Percentiles rank a stretch among this genome's conserved stretches.
phyloP scores from a whole-genome alignment of 2,329 filamentous ascomycete species.

The Pseudopyrenochaeta lycopersici region DNA sequence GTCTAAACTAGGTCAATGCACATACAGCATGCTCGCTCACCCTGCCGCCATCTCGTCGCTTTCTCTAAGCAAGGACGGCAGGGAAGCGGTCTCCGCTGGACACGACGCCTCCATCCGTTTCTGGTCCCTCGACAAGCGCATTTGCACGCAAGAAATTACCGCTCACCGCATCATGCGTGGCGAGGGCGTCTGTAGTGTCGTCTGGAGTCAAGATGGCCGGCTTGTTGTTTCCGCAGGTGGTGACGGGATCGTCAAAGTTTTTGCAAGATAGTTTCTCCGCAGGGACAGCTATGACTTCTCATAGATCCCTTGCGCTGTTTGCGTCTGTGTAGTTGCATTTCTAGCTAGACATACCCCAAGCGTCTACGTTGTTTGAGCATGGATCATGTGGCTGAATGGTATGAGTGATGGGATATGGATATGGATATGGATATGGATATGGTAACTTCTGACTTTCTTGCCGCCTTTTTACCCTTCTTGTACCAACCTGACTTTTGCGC shows the following conservation, averaged over 20 bases:
- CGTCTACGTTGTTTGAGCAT: conserved; percentile 8
- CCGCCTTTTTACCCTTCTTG: conserved; percentile 17
- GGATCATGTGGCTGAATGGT: conserved; percentile 3
- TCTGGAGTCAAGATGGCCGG: conserved; percentile 94
- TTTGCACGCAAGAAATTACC: conserved; percentile 94
- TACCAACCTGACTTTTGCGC: conserved; percentile 8
- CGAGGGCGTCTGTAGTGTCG: conserved; percentile 91
- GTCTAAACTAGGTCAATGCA: conserved; percentile 82
- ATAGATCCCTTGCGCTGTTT: conserved; percentile 10
- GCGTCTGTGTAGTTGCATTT: conserved; percentile 25
- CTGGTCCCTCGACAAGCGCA: conserved; percentile 95
- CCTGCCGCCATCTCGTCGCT: conserved; percentile 91
- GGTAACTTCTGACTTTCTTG: conserved; percentile 18
- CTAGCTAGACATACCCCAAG: conserved; percentile 28
- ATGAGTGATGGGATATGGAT: conserved; percentile 25
- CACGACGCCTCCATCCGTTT: conserved; percentile 96
- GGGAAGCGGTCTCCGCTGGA: conserved; percentile 92
- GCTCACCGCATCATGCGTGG: conserved; percentile 93
- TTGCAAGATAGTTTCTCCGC: conserved; percentile 51
- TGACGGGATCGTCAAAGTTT: conserved; percentile 96
- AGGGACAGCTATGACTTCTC: conserved; percentile 13
- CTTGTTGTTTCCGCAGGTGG: conserved; percentile 95
- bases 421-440: conserved; percentile 20
- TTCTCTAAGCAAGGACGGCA: conserved; percentile 89
- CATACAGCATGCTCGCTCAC: conserved; percentile 98